A percentile compares a stretch with the other conserved stretches of the same genome.
Conservation (phyloP, 2,329 filamentous ascomycete species). For the Fusarium duplospermum region DNA sequence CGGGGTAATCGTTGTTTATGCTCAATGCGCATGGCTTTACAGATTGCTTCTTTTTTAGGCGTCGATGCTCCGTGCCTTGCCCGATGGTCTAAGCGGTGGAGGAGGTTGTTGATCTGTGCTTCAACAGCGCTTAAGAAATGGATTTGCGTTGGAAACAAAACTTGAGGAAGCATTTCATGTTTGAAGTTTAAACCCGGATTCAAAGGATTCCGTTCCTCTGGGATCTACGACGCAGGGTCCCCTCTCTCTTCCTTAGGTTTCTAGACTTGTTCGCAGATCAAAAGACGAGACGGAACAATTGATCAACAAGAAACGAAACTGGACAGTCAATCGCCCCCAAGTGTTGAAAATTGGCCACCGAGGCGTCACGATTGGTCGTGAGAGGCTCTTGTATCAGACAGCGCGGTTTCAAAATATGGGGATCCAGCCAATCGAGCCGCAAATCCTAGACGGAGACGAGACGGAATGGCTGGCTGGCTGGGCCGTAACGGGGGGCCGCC, state of each 20-base stretch:
- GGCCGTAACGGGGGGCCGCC: not conserved
- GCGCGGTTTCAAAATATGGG: slow-evolving; percentile 28
- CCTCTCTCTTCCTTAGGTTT: not conserved
- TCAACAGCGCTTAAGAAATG: not conserved
- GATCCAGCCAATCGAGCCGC: slow-evolving; percentile 19
- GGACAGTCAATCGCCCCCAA: not conserved
- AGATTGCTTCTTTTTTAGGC: not conserved
- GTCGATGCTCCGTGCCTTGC: not conserved
- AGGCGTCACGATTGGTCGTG: slow-evolving; percentile 4
- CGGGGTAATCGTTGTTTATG: not conserved
- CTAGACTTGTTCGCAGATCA: not conserved
- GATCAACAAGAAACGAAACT: not conserved
- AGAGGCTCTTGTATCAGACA: slow-evolving; percentile 30
- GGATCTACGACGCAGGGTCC: slow-evolving; percentile 30
- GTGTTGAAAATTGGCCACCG: not conserved
- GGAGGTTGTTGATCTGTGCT: not conserved
- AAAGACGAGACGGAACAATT: not conserved
- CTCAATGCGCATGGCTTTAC: not conserved
- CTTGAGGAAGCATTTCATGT: not conserved
- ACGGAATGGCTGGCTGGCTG: not conserved
- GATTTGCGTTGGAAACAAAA: not conserved
- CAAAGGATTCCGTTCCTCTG: slow-evolving; percentile 13
- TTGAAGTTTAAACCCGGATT: slow-evolving; percentile 1
- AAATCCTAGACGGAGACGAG: not conserved
- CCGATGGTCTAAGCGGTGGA: not conserved